phyloP scores from a whole-genome alignment of 331 rosid genomes.

The Prunus yedoensis region DNA sequence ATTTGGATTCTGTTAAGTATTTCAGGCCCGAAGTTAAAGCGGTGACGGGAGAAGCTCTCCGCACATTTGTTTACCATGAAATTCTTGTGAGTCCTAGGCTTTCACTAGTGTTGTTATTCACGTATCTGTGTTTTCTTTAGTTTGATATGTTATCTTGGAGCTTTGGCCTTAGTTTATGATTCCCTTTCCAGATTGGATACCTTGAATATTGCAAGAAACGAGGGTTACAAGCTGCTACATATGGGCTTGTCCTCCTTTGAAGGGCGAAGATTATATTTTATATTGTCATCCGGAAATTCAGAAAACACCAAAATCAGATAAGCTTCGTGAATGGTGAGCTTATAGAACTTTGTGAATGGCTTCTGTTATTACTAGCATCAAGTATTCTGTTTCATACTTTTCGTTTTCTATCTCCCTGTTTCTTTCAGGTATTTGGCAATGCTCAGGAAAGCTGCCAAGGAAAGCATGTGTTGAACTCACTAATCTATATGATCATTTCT shows the following conservation, averaged over 20 bases:
- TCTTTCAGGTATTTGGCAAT: constrained; percentile 79
- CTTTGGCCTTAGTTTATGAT: constrained; percentile 9
- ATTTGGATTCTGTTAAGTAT: constrained; percentile 95
- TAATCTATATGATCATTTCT: constrained; percentile 92
- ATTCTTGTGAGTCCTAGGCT: constrained; percentile 60
- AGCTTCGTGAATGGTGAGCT: constrained; percentile 98
- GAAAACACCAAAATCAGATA: constrained; percentile 97
- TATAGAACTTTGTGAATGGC: constrained; percentile 17
- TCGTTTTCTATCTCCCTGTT: constrained; percentile 1
- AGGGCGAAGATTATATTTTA: constrained; percentile 98
- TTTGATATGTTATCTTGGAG: constrained; percentile 23
- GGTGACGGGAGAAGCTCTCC: constrained; percentile 89
- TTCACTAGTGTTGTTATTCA: constrained; percentile 4
- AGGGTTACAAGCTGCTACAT: constrained; percentile 97
- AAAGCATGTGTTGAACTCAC: constrained; percentile 75
- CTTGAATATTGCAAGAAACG: constrained; percentile 95
- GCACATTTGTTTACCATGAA: constrained; percentile 96
- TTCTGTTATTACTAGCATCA: not conserved
- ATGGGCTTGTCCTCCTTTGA: constrained; percentile 98
- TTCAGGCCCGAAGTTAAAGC: constrained; percentile 91
- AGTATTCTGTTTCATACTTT: not conserved
- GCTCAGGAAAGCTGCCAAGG: constrained; percentile 93
- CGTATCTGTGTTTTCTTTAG: not conserved
- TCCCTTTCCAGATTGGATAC: constrained; percentile 75
- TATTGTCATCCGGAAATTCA: constrained; percentile 98